Evolutionary conservation across 495 filamentous ascomycete genomes (phyloP), one percentile per base, ranked within the genome.

Genomic region (Penicillium steckii): DNA sequence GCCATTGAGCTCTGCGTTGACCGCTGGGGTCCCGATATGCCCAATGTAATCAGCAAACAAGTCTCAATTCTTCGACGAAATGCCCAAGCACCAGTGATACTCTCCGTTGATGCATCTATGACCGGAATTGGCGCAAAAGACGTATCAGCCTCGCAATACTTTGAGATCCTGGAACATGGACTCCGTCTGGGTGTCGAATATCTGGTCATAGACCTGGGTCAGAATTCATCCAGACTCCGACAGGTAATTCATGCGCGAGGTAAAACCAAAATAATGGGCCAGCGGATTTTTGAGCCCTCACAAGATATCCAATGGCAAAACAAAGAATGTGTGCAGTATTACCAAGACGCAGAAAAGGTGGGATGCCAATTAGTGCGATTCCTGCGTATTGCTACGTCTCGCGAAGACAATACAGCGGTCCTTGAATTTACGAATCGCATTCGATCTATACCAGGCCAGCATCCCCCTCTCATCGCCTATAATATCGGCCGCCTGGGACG

Each of bases 121-220:
- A 69, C 76, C 2, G 65, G 61, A 8, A 52, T 68, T 24, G 60
- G 50, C 38, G 21, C 43, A 32, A 18, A 55, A 53, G 50, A 67
- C 66, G 50, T 26, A 60, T 3, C 41, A 54, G 25, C 65, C 58
- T 29, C 70, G 70, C 41, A 63, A 12, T 75, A 74, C 47, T 74
- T 64, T 57, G 80, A 68, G 19, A 68, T 78, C 19, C 69, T 88
- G 33, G 77, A 86, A 29, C 83, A 89, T 50, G 86, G 85, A 2
- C 69, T 91, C 17, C 82, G 88, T 4, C 72, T 94, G 13, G 86
- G 80, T 0, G 85, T 89, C 10, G 89, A 94, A 56, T 92, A 88
- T 66, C 57, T 88, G 21, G 82, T 82, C 40, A 63, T 91, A 0
- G 85, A 91, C 55, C 65, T 91, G 8, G 77, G 76, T 22, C 76